Evolutionary conservation across 2,329 filamentous ascomycete genomes (phyloP).

Genomic region (Leptosphaerulina australis): DNA sequence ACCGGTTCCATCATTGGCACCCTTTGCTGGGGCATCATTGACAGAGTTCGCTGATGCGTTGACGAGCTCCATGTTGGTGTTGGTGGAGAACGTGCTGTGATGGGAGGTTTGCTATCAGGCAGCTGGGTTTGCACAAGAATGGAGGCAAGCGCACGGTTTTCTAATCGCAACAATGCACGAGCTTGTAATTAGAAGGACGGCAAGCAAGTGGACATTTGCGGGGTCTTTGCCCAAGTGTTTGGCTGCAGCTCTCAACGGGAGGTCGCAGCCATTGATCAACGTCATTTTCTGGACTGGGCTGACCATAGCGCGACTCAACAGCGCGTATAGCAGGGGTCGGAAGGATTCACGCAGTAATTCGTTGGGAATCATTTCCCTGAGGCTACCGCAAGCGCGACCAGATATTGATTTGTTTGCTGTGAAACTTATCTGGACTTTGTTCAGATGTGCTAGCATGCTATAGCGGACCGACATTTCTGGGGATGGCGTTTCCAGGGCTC

Average conservation of each 20-base stretch:
- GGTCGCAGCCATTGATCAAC: slow-evolving; percentile 35
- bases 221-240: slow-evolving; percentile 39
- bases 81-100: slow-evolving; percentile 19
- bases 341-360: slow-evolving; percentile 30
- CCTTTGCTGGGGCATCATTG: slow-evolving; percentile 55
- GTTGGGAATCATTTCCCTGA: slow-evolving; percentile 6
- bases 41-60: slow-evolving; percentile 54
- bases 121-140: slow-evolving; percentile 19
- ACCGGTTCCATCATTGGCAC: slow-evolving; percentile 76
- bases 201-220: slow-evolving; percentile 36
- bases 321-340: slow-evolving; percentile 20
- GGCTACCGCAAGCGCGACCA: slow-evolving; percentile 4
- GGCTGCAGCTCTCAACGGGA: slow-evolving; percentile 42
- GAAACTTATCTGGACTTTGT: slow-evolving; percentile 7
- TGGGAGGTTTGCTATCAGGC: slow-evolving; percentile 24
- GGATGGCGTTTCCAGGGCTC: slow-evolving; percentile 6
- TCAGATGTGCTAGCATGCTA: slow-evolving; percentile 4
- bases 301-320: slow-evolving; percentile 29
- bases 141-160: slow-evolving; percentile 17
- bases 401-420: slow-evolving; percentile 1
- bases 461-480: slow-evolving; percentile 13
- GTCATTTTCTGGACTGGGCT: slow-evolving; percentile 33
- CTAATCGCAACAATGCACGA: slow-evolving; percentile 17
- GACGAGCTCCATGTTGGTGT: slow-evolving; percentile 49
- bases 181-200: slow-evolving; percentile 16